Evolutionary conservation across 306 rosid species (phyloP), one percentile per base, ranked within the genome.

Genomic region (Dryas octopetala): DNA sequence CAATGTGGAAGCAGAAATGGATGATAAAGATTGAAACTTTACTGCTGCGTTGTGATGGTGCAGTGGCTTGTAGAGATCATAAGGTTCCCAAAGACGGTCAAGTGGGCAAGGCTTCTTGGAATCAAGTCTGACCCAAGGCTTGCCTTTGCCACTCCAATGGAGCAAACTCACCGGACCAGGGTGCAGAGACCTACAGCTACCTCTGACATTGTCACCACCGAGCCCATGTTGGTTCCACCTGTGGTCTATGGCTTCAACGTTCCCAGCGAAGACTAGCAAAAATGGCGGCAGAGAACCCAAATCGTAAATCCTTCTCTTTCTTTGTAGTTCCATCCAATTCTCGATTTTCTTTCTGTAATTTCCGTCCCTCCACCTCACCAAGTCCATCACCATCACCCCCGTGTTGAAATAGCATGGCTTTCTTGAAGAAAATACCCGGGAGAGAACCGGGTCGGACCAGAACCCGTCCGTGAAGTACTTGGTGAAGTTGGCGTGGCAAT

Each of bases 81-180:
- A 95, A 14, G 98, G 98, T 83, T 88, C 89, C 98, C 98, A 95
- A 2, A 95, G 88, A 4, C 81, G 71, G 71, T 95, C 99, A 41
- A 95, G 70, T 0, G 92, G 91, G 68, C 99, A 95, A 9, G 99
- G 87, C 7, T 86, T 82, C 40, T 84, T 81, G 7, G 75, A 82
- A 7, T 95, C 99, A 4, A 95, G 86, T 74, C 99, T 86, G 3
- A 86, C 99, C 99, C 99, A 95, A 0, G 99, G 99, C 76, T 95
- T 95, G 51, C 99, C 99, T 44, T 95, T 95, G 2, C 99, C 99
- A 41, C 97, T 92, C 99, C 99, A 95, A 79, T 95, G 99, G 5
- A 95, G 83, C 62, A 95, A 74, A 47, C 93, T 89, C 4, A 95
- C 98, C 11, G 97, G 98, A 6, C 98, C 98, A 0, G 98, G 96